These are phyloP conservation scores for Xanthoceras sorbifolium DNA, from an alignment of 345 rosid genomes.

Conservation along the genomic window DNA sequence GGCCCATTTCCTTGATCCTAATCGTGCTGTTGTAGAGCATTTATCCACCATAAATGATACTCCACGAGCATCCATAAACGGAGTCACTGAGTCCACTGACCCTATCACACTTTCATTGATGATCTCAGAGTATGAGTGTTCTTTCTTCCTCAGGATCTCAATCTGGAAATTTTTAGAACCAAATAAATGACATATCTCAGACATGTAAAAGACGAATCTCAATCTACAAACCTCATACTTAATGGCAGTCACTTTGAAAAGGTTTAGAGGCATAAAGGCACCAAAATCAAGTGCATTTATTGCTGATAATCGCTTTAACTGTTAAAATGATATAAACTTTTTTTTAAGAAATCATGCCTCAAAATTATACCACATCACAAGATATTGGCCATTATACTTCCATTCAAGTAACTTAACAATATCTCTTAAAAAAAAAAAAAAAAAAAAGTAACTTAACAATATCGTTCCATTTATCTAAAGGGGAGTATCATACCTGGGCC, in stretches of 20 bases:
- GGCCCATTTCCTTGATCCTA: conserved; percentile 96
- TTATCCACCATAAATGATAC: conserved; percentile 96
- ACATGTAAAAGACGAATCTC: neutral
- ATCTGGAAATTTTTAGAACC: conserved; percentile 48
- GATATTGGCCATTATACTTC: too few species aligned
- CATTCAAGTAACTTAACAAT: too few species aligned
- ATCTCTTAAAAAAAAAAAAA: too few species aligned
- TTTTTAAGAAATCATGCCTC: neutral
- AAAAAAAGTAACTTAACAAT: neutral
- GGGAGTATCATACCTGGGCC: conserved; percentile 71
- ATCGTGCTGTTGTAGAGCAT: conserved; percentile 89
- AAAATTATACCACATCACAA: too few species aligned
- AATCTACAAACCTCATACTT: neutral
- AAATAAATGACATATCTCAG: neutral
- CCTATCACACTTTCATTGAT: conserved; percentile 91
- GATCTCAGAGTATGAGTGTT: conserved; percentile 98
- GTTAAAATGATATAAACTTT: neutral
- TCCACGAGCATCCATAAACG: conserved; percentile 96
- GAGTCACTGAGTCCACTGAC: conserved; percentile 90
- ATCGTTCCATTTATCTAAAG: neutral
- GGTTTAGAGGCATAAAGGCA: neutral
- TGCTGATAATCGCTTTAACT: neutral
- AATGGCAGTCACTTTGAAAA: neutral
- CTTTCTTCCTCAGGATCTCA: conserved; percentile 88
- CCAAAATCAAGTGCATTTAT: neutral